Base-by-base conservation (phyloP, 352 stramenopile genomes). In the Phytophthora ohioensis region DNA sequence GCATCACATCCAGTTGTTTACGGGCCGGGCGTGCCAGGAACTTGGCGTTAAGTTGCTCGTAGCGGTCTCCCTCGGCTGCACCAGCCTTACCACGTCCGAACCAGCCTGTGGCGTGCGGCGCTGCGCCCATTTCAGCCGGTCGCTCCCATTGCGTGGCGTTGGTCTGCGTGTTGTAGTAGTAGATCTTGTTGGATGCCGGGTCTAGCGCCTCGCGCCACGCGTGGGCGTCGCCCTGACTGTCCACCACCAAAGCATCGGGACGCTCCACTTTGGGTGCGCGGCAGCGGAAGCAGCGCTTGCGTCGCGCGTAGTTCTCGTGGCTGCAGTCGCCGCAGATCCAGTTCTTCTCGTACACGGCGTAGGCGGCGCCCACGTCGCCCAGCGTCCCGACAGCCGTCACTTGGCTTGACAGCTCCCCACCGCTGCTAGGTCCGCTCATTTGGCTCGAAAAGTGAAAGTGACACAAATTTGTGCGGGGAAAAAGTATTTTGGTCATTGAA, bases 81-180 rank as follows among this genome's bases (percentile, higher is more conserved):
- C 93, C 91, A 4, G 92, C 90, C 35, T 87, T 84, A 43, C 94
- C 94, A n/a, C 94, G 91, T 5, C 94, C 94, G 64, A 97, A 98
- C 94, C 94, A 98, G 38, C 94, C 94, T 7, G 94, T 97, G 5
- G 84, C 88, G 31, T 93, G 88, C 30, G 94, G 91, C n/a, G 92
- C 91, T 9, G 93, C 78, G 31, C 94, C 94, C 91, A 98, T 97
- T 57, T 97, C 93, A 2, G 78, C 73, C 1, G 94, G 94, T 3
- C 94, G 83, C 57, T 97, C 90, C 94, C 94, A 98, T 61, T 96
- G 89, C 47, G 91, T 97, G 62, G 78, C 64, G 21, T 91, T 87
- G 7, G 94, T 98, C 63, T 91, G 62, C 17, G 77, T 84, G 74
- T 98, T 97, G 75, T 96, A 98, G 82, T 98, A 98, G 80, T 98